Conservation (phyloP, 352 stramenopile species). For the Globisporangium nagaii region DNA sequence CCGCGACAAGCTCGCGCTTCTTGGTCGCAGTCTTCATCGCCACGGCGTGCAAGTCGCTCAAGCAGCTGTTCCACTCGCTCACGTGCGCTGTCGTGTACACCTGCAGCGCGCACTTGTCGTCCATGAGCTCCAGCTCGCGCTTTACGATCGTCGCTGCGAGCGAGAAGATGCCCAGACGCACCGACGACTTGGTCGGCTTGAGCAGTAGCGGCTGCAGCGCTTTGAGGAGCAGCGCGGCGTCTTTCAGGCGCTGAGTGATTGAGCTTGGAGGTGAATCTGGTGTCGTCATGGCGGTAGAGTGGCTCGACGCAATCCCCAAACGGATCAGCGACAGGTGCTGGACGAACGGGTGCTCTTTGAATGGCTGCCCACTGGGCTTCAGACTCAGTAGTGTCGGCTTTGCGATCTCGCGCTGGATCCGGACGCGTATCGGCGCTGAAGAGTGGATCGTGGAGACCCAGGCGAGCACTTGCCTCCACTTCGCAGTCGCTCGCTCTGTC, state of each 20-base stretch:
- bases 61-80: constrained; percentile 52
- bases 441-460: constrained; percentile 15
- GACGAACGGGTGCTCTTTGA: constrained; percentile 31
- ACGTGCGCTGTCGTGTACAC: constrained; percentile 23
- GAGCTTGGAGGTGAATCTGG: constrained; percentile 3
- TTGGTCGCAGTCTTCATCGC: constrained; percentile 46
- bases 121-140: constrained; percentile 30
- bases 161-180: constrained; percentile 33
- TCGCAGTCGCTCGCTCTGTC: constrained; percentile 8
- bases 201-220: constrained; percentile 36
- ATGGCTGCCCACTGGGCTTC: not conserved
- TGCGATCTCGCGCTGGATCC: constrained; percentile 38
- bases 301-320: constrained; percentile 20
- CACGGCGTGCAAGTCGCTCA: constrained; percentile 54
- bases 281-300: not conserved
- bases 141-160: constrained; percentile 36
- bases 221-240: constrained; percentile 40
- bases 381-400: constrained; percentile 15
- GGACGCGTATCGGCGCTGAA: constrained; percentile 15
- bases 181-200: constrained; percentile 45
- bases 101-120: constrained; percentile 8
- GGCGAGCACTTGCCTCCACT: constrained; percentile 25
- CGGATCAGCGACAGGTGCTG: constrained; percentile 32
- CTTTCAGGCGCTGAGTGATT: constrained; percentile 22
- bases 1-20: constrained; percentile 26